Evolutionary conservation across 1,284 basidiomycete genomes (phyloP).

Genomic region (Wallemia mellicola): DNA sequence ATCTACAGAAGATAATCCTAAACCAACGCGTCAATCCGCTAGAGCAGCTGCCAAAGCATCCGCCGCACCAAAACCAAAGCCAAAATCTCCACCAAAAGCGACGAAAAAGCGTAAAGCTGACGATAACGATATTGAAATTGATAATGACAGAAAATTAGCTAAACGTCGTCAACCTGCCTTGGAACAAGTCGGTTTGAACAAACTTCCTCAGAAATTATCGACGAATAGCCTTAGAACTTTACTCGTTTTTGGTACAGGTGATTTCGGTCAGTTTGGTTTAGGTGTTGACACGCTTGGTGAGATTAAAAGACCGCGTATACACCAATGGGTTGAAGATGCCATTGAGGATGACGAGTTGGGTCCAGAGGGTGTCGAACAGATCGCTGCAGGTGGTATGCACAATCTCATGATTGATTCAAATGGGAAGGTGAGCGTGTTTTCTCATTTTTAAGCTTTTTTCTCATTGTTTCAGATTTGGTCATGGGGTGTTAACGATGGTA

Average conservation of each 20-base stretch:
- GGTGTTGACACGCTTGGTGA: slow-evolving; percentile 36
- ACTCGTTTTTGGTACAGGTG: slow-evolving; percentile 50
- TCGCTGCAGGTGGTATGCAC: slow-evolving; percentile 57
- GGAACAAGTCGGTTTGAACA: not conserved
- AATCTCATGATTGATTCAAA: slow-evolving; percentile 52
- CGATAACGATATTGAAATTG: not conserved
- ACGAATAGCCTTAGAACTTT: slow-evolving; percentile 19
- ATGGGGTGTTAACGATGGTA: slow-evolving; percentile 76
- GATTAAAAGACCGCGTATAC: slow-evolving; percentile 36
- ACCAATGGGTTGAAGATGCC: slow-evolving; percentile 17
- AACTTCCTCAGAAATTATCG: not conserved
- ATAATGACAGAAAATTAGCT: too few relatives aligned
- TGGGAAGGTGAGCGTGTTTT: slow-evolving; percentile 31
- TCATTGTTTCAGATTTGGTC: slow-evolving; percentile 33
- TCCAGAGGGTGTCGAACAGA: slow-evolving; percentile 38
- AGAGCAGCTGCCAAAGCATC: not conserved
- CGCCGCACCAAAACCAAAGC: not conserved
- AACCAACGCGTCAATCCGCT: not conserved
- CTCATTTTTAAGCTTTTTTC: slow-evolving; percentile 1
- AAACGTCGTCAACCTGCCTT: not conserved
- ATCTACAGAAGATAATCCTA: too few relatives aligned
- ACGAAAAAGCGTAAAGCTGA: not conserved
- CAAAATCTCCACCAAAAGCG: not conserved
- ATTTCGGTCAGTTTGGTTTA: slow-evolving; percentile 65
- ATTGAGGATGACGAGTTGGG: slow-evolving; percentile 17